phyloP scores from a whole-genome alignment of 331 rosid genomes.

The Ulmus americana region DNA sequence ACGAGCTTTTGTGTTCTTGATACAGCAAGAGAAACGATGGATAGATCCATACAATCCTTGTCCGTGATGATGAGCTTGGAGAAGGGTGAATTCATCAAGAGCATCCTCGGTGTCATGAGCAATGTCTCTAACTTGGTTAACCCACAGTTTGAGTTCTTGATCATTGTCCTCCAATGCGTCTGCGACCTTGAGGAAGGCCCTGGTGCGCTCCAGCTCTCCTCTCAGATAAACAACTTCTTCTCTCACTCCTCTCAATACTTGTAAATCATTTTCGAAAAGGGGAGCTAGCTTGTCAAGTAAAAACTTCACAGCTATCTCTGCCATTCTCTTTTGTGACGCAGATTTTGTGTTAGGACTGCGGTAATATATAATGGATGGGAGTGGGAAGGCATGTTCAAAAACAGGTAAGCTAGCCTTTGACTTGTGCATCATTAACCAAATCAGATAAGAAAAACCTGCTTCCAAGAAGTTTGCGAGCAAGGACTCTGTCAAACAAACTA shows the following conservation, averaged over 20 bases:
- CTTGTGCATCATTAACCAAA: too few species aligned
- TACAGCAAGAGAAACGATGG: constrained; percentile 13
- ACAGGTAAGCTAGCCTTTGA: too few species aligned
- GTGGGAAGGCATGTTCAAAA: too few species aligned
- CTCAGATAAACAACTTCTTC: constrained; percentile 18
- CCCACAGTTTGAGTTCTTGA: constrained; percentile 30
- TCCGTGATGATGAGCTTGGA: constrained; percentile 9
- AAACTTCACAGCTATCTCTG: constrained; percentile 25
- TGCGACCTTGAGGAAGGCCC: constrained; percentile 24
- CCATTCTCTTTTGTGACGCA: constrained; percentile 8
- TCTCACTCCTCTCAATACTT: background rate
- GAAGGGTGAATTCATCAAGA: constrained; percentile 22
- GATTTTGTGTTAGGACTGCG: too few species aligned
- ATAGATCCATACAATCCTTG: constrained; percentile 10
- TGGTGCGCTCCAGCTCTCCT: constrained; percentile 23
- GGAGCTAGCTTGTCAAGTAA: constrained; percentile 16
- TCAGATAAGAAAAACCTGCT: too few species aligned
- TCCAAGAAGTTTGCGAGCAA: too few species aligned
- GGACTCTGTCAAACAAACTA: too few species aligned
- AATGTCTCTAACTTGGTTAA: constrained; percentile 28
- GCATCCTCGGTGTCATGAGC: constrained; percentile 24
- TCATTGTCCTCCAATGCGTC: constrained; percentile 25
- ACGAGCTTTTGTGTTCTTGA: constrained; percentile 26
- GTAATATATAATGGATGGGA: too few species aligned
- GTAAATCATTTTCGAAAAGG: constrained; percentile 13